Percentiles rank a stretch among this genome's conserved stretches.
phyloP scores from a whole-genome alignment of 371 early-diverging fungal species.

The Actinomucor elegans region DNA sequence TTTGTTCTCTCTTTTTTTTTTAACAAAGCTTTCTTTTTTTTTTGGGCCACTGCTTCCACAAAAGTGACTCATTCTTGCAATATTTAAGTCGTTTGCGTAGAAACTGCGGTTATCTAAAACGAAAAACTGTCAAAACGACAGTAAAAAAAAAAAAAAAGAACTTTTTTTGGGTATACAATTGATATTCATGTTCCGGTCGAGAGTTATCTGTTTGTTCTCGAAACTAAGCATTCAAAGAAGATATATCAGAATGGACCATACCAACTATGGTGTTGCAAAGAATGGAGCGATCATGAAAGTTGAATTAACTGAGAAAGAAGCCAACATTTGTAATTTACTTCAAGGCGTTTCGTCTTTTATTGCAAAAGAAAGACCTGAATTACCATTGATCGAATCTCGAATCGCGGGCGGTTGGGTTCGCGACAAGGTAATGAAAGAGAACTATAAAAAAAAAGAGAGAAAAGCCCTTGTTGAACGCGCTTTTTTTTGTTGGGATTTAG shows the following conservation, averaged over 20 bases:
- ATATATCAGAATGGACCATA: conserved; percentile 6
- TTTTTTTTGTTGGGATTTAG: conserved; percentile 30
- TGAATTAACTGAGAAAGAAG: conserved; percentile 56
- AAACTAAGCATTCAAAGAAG: neutral
- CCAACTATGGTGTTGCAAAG: conserved; percentile 37
- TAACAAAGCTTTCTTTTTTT: too few relatives aligned
- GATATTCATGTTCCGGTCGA: conserved; percentile 8
- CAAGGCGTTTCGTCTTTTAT: conserved; percentile 57
- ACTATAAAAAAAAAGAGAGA: neutral
- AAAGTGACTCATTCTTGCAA: too few relatives aligned
- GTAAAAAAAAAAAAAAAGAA: too few relatives aligned
- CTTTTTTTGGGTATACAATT: neutral
- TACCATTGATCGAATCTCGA: conserved; percentile 71
- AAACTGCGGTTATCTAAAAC: too few relatives aligned
- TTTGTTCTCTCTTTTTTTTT: too few relatives aligned
- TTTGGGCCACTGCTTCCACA: too few relatives aligned
- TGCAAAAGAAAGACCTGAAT: conserved; percentile 45
- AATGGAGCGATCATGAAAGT: conserved; percentile 39
- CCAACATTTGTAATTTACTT: conserved; percentile 63
- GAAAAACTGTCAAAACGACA: too few relatives aligned
- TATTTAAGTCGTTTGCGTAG: too few relatives aligned
- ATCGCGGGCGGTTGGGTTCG: conserved; percentile 99
- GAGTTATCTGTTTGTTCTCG: neutral
- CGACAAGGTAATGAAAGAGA: conserved; percentile 90
- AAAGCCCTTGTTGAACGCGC: too few relatives aligned